Evolutionary conservation across 1,139 yeast genomes (phyloP).

Genomic region (Kurtzmaniella natalensis): DNA sequence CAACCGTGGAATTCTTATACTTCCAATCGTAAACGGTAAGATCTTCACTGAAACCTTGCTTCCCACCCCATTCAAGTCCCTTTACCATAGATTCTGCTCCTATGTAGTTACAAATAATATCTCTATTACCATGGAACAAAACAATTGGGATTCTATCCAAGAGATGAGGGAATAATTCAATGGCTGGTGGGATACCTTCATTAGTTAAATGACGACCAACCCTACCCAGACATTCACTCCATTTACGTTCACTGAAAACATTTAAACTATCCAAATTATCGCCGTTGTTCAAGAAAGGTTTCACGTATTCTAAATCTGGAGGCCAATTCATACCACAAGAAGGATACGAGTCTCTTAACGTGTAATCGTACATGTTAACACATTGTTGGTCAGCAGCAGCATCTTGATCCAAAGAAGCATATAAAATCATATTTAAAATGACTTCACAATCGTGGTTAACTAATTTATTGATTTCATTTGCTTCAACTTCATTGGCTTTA

Average conservation of each 20-base stretch:
- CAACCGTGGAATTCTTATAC: slow-evolving; percentile 45
- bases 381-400: slow-evolving; percentile 46
- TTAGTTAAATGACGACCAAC: slow-evolving; percentile 57
- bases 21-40: slow-evolving; percentile 42
- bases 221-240: slow-evolving; percentile 73
- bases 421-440: slow-evolving; percentile 39
- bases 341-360: slow-evolving; percentile 69
- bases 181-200: slow-evolving; percentile 52
- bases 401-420: slow-evolving; percentile 24
- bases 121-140: slow-evolving; percentile 84
- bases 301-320: slow-evolving; percentile 54
- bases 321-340: slow-evolving; percentile 98
- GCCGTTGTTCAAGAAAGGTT: slow-evolving; percentile 53
- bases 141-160: slow-evolving; percentile 60
- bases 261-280: slow-evolving; percentile 61
- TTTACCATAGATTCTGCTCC: slow-evolving; percentile 70
- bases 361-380: slow-evolving; percentile 77
- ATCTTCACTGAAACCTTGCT: slow-evolving; percentile 49
- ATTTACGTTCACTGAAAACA: slow-evolving; percentile 38
- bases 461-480: slow-evolving; percentile 25
- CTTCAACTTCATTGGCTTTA: slow-evolving; percentile 20
- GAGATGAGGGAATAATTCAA: slow-evolving; percentile 60
- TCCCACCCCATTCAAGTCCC: slow-evolving; percentile 65
- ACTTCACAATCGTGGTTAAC: slow-evolving; percentile 45
- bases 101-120: slow-evolving; percentile 77